These are phyloP conservation scores for Nannochloris sp. DNA, from an alignment of 139 green algal species.

Conservation along the genomic window DNA sequence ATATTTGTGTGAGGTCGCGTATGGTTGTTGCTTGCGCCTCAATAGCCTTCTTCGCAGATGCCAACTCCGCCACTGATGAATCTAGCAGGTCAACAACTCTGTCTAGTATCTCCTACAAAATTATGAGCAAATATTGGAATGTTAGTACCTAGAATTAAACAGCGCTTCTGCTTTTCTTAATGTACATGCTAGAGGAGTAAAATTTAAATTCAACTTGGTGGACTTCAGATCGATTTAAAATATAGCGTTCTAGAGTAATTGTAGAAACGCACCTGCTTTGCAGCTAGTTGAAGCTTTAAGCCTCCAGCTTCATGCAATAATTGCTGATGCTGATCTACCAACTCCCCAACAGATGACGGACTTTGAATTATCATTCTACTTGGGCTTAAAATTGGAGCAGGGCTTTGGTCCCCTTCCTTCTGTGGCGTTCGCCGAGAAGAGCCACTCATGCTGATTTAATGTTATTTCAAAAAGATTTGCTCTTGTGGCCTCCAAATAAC, in stretches of 20 bases:
- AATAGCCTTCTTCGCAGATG: not conserved
- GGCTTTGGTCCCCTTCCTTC: too few species aligned
- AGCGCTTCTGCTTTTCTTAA: too few species aligned
- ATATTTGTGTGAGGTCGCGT: not conserved
- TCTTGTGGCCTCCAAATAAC: too few species aligned
- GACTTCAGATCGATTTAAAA: too few species aligned
- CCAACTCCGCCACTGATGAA: not conserved
- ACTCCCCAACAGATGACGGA: not conserved
- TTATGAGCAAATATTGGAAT: not conserved
- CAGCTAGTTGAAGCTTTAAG: not conserved
- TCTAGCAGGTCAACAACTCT: not conserved
- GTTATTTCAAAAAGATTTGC: too few species aligned
- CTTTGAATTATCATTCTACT: not conserved
- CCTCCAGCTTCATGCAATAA: slow-evolving; percentile 6
- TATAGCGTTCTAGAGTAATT: too few species aligned
- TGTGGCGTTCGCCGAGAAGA: too few species aligned
- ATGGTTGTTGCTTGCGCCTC: not conserved
- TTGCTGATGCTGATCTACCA: not conserved
- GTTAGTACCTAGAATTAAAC: not conserved
- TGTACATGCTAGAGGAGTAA: too few species aligned
- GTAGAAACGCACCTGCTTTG: slow-evolving; percentile 3
- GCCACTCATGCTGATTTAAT: too few species aligned
- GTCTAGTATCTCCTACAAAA: not conserved
- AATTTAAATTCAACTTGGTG: too few species aligned
- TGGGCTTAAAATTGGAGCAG: too few species aligned